Percentiles rank a stretch among this genome's conserved stretches.
Evolutionary conservation across 192 early-diverging fungal genomes (phyloP).

Genomic region (Backusella australiensis): DNA sequence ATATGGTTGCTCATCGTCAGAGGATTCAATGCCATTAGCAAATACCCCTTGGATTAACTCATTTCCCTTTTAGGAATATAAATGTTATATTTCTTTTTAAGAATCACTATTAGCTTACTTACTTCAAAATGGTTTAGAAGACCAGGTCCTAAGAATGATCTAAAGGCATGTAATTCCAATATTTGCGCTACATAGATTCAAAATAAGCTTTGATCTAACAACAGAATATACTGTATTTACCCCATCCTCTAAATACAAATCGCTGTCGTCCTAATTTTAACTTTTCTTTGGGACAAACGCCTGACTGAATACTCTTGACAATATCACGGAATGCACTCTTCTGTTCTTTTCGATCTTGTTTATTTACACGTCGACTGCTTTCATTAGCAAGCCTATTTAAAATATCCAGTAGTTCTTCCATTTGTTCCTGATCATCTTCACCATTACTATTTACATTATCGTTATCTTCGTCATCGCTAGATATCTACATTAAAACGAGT

Average conservation of each 20-base stretch:
- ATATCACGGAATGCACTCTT: constrained; percentile 2
- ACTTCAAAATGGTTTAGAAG: neutral
- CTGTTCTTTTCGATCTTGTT: constrained; percentile 10
- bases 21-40: neutral
- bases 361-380: neutral
- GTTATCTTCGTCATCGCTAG: neutral
- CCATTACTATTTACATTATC: neutral
- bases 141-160: neutral
- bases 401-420: neutral
- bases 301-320: neutral
- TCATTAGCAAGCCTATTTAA: constrained; percentile 3
- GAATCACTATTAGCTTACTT: neutral
- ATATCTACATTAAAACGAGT: neutral
- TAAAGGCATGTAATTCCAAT: constrained; percentile 9
- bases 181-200: neutral
- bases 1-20: neutral
- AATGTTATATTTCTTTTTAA: neutral
- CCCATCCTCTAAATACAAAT: constrained; percentile 9
- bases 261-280: neutral
- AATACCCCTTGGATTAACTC: neutral
- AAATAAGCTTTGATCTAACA: neutral
- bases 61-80: neutral
- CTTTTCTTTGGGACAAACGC: neutral
- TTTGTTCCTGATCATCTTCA: neutral
- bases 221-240: neutral